These are phyloP conservation scores for Beauveria pseudobassiana DNA, from an alignment of 2,329 filamentous ascomycete genomes.

Conservation along the genomic window DNA sequence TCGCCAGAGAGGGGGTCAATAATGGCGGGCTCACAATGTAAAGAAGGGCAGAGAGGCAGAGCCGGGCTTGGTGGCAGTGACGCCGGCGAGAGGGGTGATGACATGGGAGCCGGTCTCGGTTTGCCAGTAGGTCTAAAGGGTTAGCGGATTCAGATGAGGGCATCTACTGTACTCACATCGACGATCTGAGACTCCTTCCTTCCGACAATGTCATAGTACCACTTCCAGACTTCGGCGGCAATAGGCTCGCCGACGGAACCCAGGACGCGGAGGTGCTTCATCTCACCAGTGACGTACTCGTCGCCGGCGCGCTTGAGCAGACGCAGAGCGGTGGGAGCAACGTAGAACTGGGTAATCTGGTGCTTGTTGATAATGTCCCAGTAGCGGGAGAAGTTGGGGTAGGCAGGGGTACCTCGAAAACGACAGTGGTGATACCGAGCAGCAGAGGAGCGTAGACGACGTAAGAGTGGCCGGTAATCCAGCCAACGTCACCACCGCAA, in stretches of 20 bases:
- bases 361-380: slow-evolving; percentile 98
- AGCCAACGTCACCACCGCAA: slow-evolving; percentile 96
- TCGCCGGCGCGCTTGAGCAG: slow-evolving; percentile 93
- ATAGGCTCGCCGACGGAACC: slow-evolving; percentile 97
- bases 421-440: slow-evolving; percentile 86
- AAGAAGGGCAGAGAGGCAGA: slow-evolving; percentile 97
- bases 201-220: slow-evolving; percentile 94
- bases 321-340: slow-evolving; percentile 87
- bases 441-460: slow-evolving; percentile 94
- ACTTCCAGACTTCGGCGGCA: slow-evolving; percentile 97
- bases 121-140: slow-evolving; percentile 90
- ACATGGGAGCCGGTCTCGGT: slow-evolving; percentile 97
- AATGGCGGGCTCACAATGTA: slow-evolving; percentile 90
- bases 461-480: slow-evolving; percentile 98
- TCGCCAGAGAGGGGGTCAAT: slow-evolving; percentile 93
- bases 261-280: slow-evolving; percentile 83
- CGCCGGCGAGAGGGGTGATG: slow-evolving; percentile 84
- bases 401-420: slow-evolving; percentile 96
- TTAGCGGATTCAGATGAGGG: not conserved
- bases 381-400: slow-evolving; percentile 96
- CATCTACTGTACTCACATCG: slow-evolving; percentile 58
- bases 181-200: slow-evolving; percentile 90
- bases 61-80: slow-evolving; percentile 94
- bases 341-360: slow-evolving; percentile 95
- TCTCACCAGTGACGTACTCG: slow-evolving; percentile 80